Evolutionary conservation across 352 stramenopile genomes (phyloP).

Genomic region (Phytophthora boehmeriae): DNA sequence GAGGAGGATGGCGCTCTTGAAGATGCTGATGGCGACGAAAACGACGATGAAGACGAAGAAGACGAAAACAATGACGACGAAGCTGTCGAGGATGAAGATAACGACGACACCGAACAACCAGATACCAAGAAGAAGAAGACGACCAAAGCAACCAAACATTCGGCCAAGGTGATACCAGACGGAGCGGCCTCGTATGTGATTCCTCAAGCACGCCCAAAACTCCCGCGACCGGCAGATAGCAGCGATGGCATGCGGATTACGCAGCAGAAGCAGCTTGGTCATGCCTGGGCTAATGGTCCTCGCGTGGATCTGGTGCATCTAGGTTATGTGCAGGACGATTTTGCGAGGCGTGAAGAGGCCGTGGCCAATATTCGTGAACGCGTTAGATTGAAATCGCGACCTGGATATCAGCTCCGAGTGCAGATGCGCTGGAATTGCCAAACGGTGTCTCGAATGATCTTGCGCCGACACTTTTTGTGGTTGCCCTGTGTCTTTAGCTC

Average conservation of each 20-base stretch:
- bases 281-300: slow-evolving; percentile 67
- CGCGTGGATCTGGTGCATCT: slow-evolving; percentile 73
- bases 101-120: slow-evolving; percentile 9
- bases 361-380: slow-evolving; percentile 63
- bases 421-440: slow-evolving; percentile 59
- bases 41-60: slow-evolving; percentile 28
- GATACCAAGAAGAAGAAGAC: slow-evolving; percentile 11
- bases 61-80: slow-evolving; percentile 30
- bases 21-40: slow-evolving; percentile 25
- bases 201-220: slow-evolving; percentile 25
- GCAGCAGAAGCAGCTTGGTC: slow-evolving; percentile 66
- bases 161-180: slow-evolving; percentile 26
- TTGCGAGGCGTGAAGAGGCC: slow-evolving; percentile 55
- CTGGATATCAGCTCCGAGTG: slow-evolving; percentile 68
- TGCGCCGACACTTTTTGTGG: slow-evolving; percentile 71
- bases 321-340: slow-evolving; percentile 73
- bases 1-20: slow-evolving; percentile 23
- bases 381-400: slow-evolving; percentile 61
- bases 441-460: slow-evolving; percentile 46
- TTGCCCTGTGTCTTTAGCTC: slow-evolving; percentile 64
- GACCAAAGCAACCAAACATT: slow-evolving; percentile 17
- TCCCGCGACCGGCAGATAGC: slow-evolving; percentile 32
- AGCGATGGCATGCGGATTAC: slow-evolving; percentile 35
- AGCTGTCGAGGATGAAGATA: slow-evolving; percentile 23
- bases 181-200: slow-evolving; percentile 35